Base-by-base conservation (phyloP, 2,329 filamentous ascomycete genomes). In the Fusarium pseudoanthophilum region DNA sequence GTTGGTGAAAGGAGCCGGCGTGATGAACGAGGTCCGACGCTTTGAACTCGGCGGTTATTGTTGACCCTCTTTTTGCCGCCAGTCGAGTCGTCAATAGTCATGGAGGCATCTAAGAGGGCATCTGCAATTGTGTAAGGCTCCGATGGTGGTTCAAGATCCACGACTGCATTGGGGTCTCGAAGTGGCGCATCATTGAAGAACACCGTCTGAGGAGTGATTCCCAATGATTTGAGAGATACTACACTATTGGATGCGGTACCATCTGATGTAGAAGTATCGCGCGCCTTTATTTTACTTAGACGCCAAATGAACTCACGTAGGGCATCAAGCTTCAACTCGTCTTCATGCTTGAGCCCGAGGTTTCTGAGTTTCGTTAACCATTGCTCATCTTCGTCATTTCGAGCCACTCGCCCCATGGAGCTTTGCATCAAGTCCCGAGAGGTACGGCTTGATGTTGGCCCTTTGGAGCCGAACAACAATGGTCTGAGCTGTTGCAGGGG, bases 231-330 rank as follows among this genome's bases (percentile, higher is more conserved):
- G 30, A 98, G 83, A 2, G 91, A 87, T 11, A 98, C 88, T 18
- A 97, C 69, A 3, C 80, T 81, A 4, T 74, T 78, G 14, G 76
- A 69, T 40, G 77, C 79, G 21, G 77, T 81, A 74, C 80, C 62
- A 69, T 85, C 78, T 72, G 79, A 78, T 7, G 78, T 77, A 3
- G 79, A 77, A 7, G 83, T 76, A 46, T 89, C 86, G 34, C 91
- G 89, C 15, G 88, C 84, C 78, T 91, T 93, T 69, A 93, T 91
- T 76, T 91, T 90, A 56, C 93, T 93, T 13, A 96, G 88, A 43
- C 93, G 91, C 93, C 94, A 97, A 45, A 99, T 93, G 78, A 97
- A 98, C 79, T 98, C 95, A 64, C 93, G 88, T 16, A 99, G 85
- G 10, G 92, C 93, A 40, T 98, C 85, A 5, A 99, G 84, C 81